Conservation (phyloP, 1,139 yeast species). For the Geotrichum aggregatum region DNA sequence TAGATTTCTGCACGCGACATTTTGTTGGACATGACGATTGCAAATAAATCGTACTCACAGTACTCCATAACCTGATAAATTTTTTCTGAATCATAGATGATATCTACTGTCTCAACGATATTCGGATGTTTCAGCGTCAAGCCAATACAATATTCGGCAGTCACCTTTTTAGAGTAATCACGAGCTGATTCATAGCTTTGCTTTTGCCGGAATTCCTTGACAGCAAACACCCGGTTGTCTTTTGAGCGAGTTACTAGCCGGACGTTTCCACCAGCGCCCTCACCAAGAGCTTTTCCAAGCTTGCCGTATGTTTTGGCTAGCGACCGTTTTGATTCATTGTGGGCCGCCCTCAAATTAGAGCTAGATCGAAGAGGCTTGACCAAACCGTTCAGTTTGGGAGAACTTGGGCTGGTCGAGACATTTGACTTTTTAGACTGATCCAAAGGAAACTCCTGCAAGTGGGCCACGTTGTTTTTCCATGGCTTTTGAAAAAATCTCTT, state of each 20-base stretch:
- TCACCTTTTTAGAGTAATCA: constrained; percentile 88
- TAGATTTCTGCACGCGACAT: constrained; percentile 82
- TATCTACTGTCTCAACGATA: constrained; percentile 85
- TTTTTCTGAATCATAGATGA: constrained; percentile 81
- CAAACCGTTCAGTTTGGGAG: constrained; percentile 3
- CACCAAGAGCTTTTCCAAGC: constrained; percentile 83
- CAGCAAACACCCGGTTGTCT: constrained; percentile 79
- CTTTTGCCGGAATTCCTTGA: constrained; percentile 81
- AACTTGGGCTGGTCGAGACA: constrained; percentile 12
- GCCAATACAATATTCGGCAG: constrained; percentile 94
- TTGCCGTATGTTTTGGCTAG: constrained; percentile 74
- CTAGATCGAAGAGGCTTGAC: constrained; percentile 5
- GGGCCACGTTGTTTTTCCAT: constrained; percentile 26
- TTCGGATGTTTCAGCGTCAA: constrained; percentile 86
- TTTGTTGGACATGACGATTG: constrained; percentile 91
- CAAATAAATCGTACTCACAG: constrained; percentile 88
- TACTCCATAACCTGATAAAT: constrained; percentile 93
- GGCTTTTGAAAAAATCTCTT: constrained; percentile 36
- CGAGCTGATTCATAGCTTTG: constrained; percentile 72
- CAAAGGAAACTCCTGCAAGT: constrained; percentile 13
- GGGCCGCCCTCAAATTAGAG: constrained; percentile 4
- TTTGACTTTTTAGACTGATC: constrained; percentile 1
- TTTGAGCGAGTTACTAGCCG: constrained; percentile 63
- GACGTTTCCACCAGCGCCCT: constrained; percentile 96
- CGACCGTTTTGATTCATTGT: constrained; percentile 37